phyloP scores from a whole-genome alignment of 2,329 filamentous ascomycete species.

The Ophiobolus disseminans region DNA sequence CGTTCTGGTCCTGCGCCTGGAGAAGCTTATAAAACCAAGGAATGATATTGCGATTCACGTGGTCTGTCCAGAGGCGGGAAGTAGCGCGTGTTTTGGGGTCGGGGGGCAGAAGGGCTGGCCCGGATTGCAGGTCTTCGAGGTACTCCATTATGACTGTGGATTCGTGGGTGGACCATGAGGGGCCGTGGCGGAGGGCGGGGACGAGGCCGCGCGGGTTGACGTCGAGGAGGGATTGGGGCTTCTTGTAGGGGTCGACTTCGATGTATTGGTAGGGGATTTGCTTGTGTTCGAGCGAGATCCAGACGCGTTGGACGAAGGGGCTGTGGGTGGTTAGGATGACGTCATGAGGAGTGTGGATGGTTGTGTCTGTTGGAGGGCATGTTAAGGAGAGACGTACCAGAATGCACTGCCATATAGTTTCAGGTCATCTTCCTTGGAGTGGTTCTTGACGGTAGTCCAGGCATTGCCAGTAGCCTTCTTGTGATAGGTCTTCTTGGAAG shows the following conservation, averaged over 20 bases:
- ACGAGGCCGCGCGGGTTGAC: conserved; percentile 79
- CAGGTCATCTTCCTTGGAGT: conserved; percentile 72
- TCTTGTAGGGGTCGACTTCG: conserved; percentile 81
- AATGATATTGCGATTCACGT: conserved; percentile 79
- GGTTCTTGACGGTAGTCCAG: conserved; percentile 71
- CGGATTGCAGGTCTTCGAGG: conserved; percentile 75
- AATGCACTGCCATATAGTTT: conserved; percentile 85
- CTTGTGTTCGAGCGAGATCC: conserved; percentile 86
- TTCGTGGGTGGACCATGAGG: conserved; percentile 81
- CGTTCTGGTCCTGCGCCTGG: conserved; percentile 66
- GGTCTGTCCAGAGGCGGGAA: conserved; percentile 80
- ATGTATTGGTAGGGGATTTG: conserved; percentile 82
- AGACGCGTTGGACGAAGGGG: conserved; percentile 85
- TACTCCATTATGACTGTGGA: conserved; percentile 87
- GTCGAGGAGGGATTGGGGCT: conserved; percentile 73
- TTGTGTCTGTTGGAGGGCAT: background rate
- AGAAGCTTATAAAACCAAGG: conserved; percentile 78
- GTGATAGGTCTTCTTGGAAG: conserved; percentile 68
- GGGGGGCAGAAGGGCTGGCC: conserved; percentile 68
- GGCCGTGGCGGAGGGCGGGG: conserved; percentile 75
- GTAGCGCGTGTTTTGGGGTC: conserved; percentile 74
- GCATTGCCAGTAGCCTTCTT: conserved; percentile 77
- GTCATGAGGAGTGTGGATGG: conserved; percentile 9
- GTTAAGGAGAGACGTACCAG: conserved; percentile 68
- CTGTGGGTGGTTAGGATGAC: conserved; percentile 51